phyloP scores from a whole-genome alignment of 2,329 filamentous ascomycete species.

The Apiospora koreana region DNA sequence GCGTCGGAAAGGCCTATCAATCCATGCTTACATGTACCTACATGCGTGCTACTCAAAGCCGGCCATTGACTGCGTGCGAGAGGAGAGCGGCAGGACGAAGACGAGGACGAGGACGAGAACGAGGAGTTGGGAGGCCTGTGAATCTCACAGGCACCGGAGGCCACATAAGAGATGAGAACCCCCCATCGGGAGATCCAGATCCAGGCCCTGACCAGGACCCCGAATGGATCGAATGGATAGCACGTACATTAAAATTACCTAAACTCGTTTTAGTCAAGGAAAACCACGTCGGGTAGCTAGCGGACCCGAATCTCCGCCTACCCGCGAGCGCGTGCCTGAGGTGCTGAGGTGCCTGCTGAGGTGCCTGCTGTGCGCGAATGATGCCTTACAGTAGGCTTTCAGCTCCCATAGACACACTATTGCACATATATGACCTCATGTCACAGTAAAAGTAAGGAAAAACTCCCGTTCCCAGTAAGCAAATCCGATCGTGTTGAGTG shows the following conservation, averaged over 20 bases:
- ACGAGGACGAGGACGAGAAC: too few relatives aligned
- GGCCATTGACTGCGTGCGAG: too few relatives aligned
- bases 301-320: constrained; percentile 3
- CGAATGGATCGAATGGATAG: neutral
- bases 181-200: neutral
- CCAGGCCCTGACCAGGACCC: neutral
- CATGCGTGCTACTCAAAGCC: too few relatives aligned
- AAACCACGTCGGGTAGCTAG: constrained; percentile 5
- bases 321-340: neutral
- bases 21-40: too few relatives aligned
- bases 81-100: too few relatives aligned
- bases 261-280: neutral
- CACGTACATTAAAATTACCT: constrained; percentile 2
- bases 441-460: neutral
- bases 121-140: neutral
- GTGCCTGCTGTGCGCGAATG: too few relatives aligned
- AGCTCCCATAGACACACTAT: neutral
- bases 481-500: neutral
- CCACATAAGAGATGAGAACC: neutral
- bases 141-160: neutral
- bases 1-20: too few relatives aligned
- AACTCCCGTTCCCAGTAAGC: neutral
- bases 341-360: neutral
- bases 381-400: too few relatives aligned
- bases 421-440: neutral